Percentiles rank a stretch among this genome's conserved stretches.
Evolutionary conservation across 306 rosid genomes (phyloP).

Genomic region (Gastrolobium bilobum): DNA sequence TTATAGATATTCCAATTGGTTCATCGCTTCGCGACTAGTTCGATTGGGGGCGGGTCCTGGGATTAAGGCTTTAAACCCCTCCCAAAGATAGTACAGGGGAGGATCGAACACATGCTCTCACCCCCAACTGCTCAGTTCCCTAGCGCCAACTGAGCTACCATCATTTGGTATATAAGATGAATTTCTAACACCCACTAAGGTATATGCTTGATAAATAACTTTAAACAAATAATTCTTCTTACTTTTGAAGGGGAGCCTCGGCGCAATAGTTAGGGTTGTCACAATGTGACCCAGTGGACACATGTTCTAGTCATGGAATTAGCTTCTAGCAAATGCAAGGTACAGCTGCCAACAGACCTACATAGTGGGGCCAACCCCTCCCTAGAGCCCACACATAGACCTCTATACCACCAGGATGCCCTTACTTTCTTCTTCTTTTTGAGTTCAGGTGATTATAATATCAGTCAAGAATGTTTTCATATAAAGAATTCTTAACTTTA

Average conservation of each 20-base stretch:
- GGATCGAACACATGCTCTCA: no score
- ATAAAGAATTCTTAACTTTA: slow-evolving; percentile 1
- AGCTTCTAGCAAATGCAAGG: slow-evolving; percentile 2
- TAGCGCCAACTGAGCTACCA: no score
- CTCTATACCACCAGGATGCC: not conserved
- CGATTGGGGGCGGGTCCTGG: no score
- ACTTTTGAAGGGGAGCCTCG: not conserved
- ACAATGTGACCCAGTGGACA: not conserved
- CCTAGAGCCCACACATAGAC: not conserved
- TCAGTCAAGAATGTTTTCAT: slow-evolving; percentile 19
- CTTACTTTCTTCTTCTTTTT: not conserved
- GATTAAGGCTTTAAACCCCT: no score
- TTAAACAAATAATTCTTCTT: not conserved
- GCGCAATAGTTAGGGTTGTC: not conserved
- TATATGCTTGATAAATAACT: slow-evolving; percentile 5
- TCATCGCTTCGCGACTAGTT: no score
- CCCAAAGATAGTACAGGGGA: no score
- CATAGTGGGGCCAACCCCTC: not conserved
- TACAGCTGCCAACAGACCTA: not conserved
- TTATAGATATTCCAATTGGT: no score
- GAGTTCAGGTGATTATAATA: slow-evolving; percentile 9
- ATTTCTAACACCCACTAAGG: not conserved
- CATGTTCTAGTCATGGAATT: not conserved
- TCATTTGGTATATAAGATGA: no score
- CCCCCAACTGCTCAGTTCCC: no score